Percentiles rank a stretch among this genome's conserved stretches.
phyloP scores from a whole-genome alignment of 352 stramenopile species.

The Globisporangium paddicum region DNA sequence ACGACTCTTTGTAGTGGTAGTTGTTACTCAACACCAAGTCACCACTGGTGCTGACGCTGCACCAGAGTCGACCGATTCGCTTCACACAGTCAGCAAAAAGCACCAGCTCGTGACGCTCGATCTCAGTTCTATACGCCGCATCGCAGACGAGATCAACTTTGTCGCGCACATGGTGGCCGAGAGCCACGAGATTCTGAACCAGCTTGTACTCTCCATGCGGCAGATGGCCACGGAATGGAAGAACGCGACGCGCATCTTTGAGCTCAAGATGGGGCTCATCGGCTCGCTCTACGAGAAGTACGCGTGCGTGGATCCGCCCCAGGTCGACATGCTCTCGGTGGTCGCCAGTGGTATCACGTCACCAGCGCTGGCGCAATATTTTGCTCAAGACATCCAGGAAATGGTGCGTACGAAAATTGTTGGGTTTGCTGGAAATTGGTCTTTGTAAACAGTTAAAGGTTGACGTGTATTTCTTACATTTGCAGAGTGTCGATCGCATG shows the following conservation, averaged over 20 bases:
- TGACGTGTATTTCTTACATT: not conserved
- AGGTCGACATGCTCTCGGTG: constrained; percentile 70
- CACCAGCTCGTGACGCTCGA: constrained; percentile 39
- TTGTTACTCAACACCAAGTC: too few relatives aligned
- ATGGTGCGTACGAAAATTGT: constrained; percentile 34
- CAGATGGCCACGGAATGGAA: constrained; percentile 68
- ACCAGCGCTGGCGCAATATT: constrained; percentile 68
- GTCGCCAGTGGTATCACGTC: constrained; percentile 52
- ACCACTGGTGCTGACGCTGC: too few relatives aligned
- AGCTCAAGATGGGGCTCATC: constrained; percentile 73
- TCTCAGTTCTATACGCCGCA: constrained; percentile 21
- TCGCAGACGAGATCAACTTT: constrained; percentile 28
- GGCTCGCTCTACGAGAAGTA: constrained; percentile 80
- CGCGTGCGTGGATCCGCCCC: constrained; percentile 47
- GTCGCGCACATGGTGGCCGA: constrained; percentile 23
- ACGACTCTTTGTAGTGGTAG: constrained; percentile 28
- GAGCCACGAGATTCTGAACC: constrained; percentile 24
- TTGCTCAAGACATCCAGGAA: constrained; percentile 80
- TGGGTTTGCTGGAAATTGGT: not conserved
- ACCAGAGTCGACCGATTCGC: constrained; percentile 2
- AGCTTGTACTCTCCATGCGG: constrained; percentile 21
- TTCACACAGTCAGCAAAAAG: not conserved
- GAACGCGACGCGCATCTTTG: constrained; percentile 69
- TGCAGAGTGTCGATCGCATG: constrained; percentile 56
- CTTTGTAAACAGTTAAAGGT: not conserved